Percentiles rank a stretch among this genome's conserved stretches.
Evolutionary conservation across 345 rosid species (phyloP).

Genomic region (Balakata baccata): DNA sequence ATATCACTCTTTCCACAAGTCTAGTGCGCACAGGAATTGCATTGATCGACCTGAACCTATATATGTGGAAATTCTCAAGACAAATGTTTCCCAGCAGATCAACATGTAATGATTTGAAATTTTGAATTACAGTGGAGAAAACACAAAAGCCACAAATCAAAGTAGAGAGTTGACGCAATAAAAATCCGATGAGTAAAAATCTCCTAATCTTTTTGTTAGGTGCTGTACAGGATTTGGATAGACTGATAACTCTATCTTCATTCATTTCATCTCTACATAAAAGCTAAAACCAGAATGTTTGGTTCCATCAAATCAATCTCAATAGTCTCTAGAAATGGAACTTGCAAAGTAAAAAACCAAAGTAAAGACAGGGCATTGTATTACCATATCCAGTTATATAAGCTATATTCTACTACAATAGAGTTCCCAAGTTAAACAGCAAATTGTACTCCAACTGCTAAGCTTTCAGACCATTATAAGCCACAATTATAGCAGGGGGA

Average conservation of each 20-base stretch:
- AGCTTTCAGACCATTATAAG: not conserved
- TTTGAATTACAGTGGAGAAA: not conserved
- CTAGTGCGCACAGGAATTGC: too few species aligned
- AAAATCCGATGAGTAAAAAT: not conserved
- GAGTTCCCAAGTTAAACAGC: not conserved
- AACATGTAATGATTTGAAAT: not conserved
- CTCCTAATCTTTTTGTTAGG: slow-evolving; percentile 41
- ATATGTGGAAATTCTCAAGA: not conserved
- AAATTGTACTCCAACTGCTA: not conserved
- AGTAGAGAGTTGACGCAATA: not conserved
- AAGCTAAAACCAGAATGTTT: not conserved
- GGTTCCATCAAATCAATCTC: slow-evolving; percentile 2
- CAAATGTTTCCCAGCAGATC: too few species aligned
- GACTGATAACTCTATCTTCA: slow-evolving; percentile 18
- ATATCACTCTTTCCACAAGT: too few species aligned
- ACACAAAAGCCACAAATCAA: not conserved
- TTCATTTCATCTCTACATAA: slow-evolving; percentile 28
- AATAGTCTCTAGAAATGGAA: not conserved
- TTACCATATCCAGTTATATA: not conserved
- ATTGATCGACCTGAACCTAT: not conserved
- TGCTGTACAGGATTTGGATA: slow-evolving; percentile 22
- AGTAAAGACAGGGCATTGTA: not conserved
- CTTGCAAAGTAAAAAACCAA: not conserved
- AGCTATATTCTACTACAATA: not conserved
- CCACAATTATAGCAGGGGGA: not conserved